These are phyloP conservation scores for Tanacetum coccineum DNA, from an alignment of 129 eudicot genomes.

Conservation along the genomic window DNA sequence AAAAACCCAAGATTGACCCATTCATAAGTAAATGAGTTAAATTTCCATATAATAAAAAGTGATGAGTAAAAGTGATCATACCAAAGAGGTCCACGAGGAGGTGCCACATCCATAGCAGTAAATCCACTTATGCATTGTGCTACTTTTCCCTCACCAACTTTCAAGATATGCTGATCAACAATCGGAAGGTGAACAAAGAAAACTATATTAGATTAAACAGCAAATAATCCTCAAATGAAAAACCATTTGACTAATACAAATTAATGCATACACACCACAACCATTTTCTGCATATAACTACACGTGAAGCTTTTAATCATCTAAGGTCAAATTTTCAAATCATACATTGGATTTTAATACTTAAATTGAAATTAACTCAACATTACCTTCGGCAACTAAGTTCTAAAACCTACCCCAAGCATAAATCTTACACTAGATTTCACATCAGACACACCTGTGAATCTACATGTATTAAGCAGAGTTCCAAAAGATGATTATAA, in stretches of 20 bases:
- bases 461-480: neutral
- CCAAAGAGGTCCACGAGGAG: slow-evolving; percentile 98
- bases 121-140: slow-evolving; percentile 95
- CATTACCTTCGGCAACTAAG: neutral
- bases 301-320: neutral
- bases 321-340: neutral
- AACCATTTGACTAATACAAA: neutral
- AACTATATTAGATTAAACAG: neutral
- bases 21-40: no score
- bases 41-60: no score
- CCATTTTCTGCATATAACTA: neutral
- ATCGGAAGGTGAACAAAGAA: neutral
- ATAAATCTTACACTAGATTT: neutral
- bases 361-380: no score
- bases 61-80: slow-evolving; percentile 21
- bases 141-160: slow-evolving; percentile 71
- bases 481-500: no score
- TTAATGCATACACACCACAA: neutral
- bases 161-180: slow-evolving; percentile 57
- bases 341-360: no score
- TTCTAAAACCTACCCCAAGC: neutral
- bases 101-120: slow-evolving; percentile 72
- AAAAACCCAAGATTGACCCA: neutral
- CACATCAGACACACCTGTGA: slow-evolving; percentile 2
- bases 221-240: neutral